These are phyloP conservation scores for Suhomyces panamericanus DNA, from an alignment of 1,139 yeast genomes.

Conservation along the genomic window DNA sequence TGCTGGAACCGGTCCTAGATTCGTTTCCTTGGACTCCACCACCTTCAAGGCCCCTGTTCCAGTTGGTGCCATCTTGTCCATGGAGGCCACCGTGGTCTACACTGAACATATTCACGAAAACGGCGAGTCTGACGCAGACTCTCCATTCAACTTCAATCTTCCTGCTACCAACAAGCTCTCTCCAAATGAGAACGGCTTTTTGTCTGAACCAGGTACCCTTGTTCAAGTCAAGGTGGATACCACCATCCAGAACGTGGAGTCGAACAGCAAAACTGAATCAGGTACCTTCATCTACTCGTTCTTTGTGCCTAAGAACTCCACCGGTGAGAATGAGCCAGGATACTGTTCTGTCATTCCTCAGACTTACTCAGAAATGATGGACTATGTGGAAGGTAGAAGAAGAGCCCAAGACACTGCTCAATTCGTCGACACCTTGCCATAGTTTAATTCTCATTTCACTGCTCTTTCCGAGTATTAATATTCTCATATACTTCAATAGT, in stretches of 20 bases:
- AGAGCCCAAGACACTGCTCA: slow-evolving; percentile 81
- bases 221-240: slow-evolving; percentile 89
- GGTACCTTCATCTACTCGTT: slow-evolving; percentile 88
- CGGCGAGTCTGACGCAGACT: slow-evolving; percentile 33
- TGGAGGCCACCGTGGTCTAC: slow-evolving; percentile 80
- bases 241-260: slow-evolving; percentile 63
- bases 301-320: slow-evolving; percentile 63
- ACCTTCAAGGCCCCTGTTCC: slow-evolving; percentile 94
- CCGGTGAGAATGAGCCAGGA: slow-evolving; percentile 39
- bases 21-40: slow-evolving; percentile 85
- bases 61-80: slow-evolving; percentile 82
- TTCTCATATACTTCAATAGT: no score
- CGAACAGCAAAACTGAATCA: slow-evolving; percentile 49
- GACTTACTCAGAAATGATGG: slow-evolving; percentile 90
- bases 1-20: slow-evolving; percentile 79
- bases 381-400: slow-evolving; percentile 84
- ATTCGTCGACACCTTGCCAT: slow-evolving; percentile 52
- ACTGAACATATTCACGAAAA: slow-evolving; percentile 67
- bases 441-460: neutral
- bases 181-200: slow-evolving; percentile 54
- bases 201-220: slow-evolving; percentile 80
- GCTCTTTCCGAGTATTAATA: no score
- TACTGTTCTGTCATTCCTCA: slow-evolving; percentile 78
- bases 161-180: slow-evolving; percentile 60
- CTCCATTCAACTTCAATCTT: slow-evolving; percentile 50